Evolutionary conservation across 768 basidiomycete genomes (phyloP), one percentile per base, ranked within the genome.

Genomic region (Hypsizygus marmoreus): DNA sequence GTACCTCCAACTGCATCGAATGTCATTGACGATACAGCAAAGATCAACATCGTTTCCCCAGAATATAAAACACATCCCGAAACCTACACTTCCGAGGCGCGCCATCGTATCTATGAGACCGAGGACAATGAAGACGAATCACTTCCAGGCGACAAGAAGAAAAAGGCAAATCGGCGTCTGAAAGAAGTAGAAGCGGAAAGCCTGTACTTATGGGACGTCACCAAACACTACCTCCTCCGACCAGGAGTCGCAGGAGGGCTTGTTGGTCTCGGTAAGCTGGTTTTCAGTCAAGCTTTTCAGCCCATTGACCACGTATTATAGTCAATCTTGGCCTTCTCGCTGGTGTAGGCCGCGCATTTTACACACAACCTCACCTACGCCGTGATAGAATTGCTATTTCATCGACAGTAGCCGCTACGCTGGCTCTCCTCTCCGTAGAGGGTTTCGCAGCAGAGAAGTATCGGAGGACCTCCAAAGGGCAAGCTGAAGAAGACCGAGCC

Each of bases 191-290:
- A 77, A 48, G 73, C 74, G 23, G 81, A 84, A 59, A 74, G 76
- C 22, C 59, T 67, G 40, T 73, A 82, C 45, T 54, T 81, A 9
- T 84, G 78, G 77, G 66, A 73, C 7, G 51, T 71, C 19, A 63
- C 76, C 4, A 82, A 80, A 52, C 65, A 76, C 22, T 72, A 76
- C 54, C 55, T 89, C 19, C 66, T 89, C 47, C 74, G 79, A 22
- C 87, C 88, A 11, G 80, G 80, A 19, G 79, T 86, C 40, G 82
- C 83, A 8, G 85, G 89, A 20, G 88, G 89, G 32, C 67, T 89
- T 22, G 54, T 90, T 49, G 87, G 87, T 32, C 60, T 90, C 34
- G 74, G 88, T 87, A 52, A 13, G 77, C 70, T 6, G 20, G 23
- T 26, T 14, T 25, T 22, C 40, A 9, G 44, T 41, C 26, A n/a